These are phyloP conservation scores for Ormosia semicastrata DNA, from an alignment of 306 rosid species.

Conservation along the genomic window DNA sequence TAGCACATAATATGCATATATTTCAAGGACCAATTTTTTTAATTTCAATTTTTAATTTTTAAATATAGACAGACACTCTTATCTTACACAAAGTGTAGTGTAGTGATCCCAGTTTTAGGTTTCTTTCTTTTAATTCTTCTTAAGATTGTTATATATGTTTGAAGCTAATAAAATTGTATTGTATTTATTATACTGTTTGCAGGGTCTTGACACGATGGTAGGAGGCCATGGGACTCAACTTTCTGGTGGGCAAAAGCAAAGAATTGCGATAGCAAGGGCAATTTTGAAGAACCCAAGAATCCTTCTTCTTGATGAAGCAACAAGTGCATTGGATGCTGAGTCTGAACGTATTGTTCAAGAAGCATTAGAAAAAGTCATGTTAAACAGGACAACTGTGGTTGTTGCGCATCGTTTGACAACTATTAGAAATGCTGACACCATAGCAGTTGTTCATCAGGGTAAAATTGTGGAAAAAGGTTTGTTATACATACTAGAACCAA, in stretches of 20 bases:
- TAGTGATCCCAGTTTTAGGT: not conserved
- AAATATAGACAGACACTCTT: not conserved
- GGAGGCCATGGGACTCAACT: constrained; percentile 90
- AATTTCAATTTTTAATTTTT: not conserved
- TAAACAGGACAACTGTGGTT: constrained; percentile 72
- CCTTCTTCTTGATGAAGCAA: constrained; percentile 94
- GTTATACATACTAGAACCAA: not conserved
- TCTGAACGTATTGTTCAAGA: constrained; percentile 93
- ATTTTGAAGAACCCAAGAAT: constrained; percentile 86
- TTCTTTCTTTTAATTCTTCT: not conserved
- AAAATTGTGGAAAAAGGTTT: constrained; percentile 76
- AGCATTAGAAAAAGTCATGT: constrained; percentile 67
- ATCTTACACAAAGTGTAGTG: not conserved
- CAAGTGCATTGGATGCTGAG: constrained; percentile 87
- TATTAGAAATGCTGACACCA: constrained; percentile 69
- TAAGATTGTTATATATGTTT: not conserved
- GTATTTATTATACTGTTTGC: not conserved
- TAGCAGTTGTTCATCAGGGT: constrained; percentile 88
- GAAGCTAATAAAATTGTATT: not conserved
- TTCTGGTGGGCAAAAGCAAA: constrained; percentile 98
- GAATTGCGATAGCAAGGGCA: constrained; percentile 95
- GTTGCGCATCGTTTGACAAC: constrained; percentile 97
- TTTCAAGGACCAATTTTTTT: too few species aligned
- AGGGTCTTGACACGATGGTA: constrained; percentile 83
- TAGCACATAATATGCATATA: too few species aligned